A percentile compares a stretch with the other conserved stretches of the same genome.
phyloP scores from a whole-genome alignment of 1,284 basidiomycete genomes.

The Ganoderma multipileum region DNA sequence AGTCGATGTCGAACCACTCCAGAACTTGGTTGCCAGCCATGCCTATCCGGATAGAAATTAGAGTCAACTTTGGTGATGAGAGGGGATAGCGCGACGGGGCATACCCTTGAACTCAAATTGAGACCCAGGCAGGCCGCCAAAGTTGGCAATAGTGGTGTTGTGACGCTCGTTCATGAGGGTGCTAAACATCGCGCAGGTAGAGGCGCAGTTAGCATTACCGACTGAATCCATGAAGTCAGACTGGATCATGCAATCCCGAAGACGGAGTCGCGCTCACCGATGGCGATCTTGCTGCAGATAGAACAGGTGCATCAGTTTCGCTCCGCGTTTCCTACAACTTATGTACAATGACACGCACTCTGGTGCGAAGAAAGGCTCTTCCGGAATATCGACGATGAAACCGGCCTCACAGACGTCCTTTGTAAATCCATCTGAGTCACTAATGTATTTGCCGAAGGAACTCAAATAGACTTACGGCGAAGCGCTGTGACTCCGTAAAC shows the following conservation, averaged over 20 bases:
- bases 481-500: conserved; percentile 62
- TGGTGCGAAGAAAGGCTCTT: conserved; percentile 58
- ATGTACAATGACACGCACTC: conserved; percentile 42
- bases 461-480: conserved; percentile 49
- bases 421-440: background rate
- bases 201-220: conserved; percentile 62
- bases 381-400: conserved; percentile 51
- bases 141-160: conserved; percentile 60
- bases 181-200: conserved; percentile 70
- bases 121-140: conserved; percentile 64
- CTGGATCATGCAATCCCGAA: background rate
- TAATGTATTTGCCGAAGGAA: background rate
- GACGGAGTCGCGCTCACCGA: conserved; percentile 45
- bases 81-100: background rate
- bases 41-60: conserved; percentile 34
- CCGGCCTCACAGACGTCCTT: conserved; percentile 45
- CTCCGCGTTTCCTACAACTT: too few relatives aligned
- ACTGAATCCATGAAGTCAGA: conserved; percentile 32
- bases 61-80: background rate
- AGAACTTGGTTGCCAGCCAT: conserved; percentile 74
- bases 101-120: conserved; percentile 63
- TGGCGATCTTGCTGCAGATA: conserved; percentile 55
- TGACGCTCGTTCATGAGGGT: conserved; percentile 69
- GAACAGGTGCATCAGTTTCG: background rate
- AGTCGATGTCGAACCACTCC: conserved; percentile 68